Percentiles rank a stretch among this genome's conserved stretches.
These are phyloP conservation scores for Gnetum montanum DNA, from an alignment of 75 land plant species.

Conservation along the genomic window DNA sequence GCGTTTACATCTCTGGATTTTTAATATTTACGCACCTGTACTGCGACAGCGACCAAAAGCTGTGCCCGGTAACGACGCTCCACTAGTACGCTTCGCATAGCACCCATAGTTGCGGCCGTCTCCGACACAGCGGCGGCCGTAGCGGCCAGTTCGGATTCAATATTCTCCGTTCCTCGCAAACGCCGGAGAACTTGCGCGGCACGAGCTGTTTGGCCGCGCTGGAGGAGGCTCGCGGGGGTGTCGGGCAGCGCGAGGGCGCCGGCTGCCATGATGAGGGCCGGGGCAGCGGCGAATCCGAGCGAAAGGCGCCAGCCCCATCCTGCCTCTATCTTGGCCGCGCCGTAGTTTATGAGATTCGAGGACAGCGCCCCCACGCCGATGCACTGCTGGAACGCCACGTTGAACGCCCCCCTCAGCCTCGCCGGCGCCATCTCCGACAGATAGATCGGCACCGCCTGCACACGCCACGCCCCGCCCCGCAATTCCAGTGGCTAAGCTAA, in stretches of 20 bases:
- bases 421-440: slow-evolving; percentile 48
- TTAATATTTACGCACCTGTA: no score
- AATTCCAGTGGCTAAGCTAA: no score
- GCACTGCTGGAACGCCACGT: slow-evolving; percentile 35
- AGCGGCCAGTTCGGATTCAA: slow-evolving; percentile 66
- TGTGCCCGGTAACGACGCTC: slow-evolving; percentile 68
- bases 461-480: no score
- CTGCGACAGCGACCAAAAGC: slow-evolving; percentile 57
- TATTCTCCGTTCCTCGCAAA: slow-evolving; percentile 53
- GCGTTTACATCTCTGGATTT: no score
- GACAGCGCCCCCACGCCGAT: slow-evolving; percentile 27
- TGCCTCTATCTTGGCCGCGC: no score
- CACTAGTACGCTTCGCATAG: no score
- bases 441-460: slow-evolving; percentile 36
- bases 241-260: slow-evolving; percentile 70
- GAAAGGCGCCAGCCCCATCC: slow-evolving; percentile 98
- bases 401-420: slow-evolving; percentile 28
- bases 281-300: slow-evolving; percentile 61
- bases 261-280: slow-evolving; percentile 58
- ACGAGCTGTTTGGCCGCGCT: slow-evolving; percentile 27
- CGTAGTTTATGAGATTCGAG: slow-evolving; percentile 41
- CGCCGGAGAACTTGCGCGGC: slow-evolving; percentile 44
- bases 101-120: no score
- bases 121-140: slow-evolving; percentile 64
- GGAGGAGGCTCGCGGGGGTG: slow-evolving; percentile 71